Percentiles rank a stretch among this genome's conserved stretches.
Evolutionary conservation across 1,284 basidiomycete genomes (phyloP).

Genomic region (Cryptococcus jaspeensis): DNA sequence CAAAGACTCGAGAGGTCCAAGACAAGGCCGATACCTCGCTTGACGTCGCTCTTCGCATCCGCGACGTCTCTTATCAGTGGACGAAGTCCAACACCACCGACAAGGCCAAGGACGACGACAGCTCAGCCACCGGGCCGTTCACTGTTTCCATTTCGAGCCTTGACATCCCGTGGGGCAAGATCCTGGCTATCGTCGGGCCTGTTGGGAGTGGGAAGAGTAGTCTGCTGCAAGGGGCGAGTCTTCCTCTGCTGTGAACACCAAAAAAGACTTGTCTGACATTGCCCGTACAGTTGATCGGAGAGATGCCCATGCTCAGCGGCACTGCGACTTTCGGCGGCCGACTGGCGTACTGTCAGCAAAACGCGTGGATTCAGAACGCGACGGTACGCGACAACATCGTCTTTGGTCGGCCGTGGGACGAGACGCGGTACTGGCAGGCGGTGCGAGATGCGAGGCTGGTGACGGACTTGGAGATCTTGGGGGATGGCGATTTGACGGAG

Average conservation of each 20-base stretch:
- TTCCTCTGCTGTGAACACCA: too few species aligned
- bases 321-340: conserved; percentile 64
- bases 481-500: conserved; percentile 70
- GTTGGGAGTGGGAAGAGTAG: conserved; percentile 63
- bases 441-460: conserved; percentile 64
- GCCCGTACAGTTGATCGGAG: conserved; percentile 57
- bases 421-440: conserved; percentile 65
- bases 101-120: not conserved
- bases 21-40: conserved; percentile 55
- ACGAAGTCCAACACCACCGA: too few species aligned
- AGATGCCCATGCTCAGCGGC: conserved; percentile 64
- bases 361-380: conserved; percentile 82
- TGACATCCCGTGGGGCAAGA: conserved; percentile 59
- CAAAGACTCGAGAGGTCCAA: conserved; percentile 57
- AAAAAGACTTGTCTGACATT: not conserved
- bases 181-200: conserved; percentile 66
- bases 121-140: conserved; percentile 51
- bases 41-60: conserved; percentile 57
- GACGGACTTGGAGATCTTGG: conserved; percentile 67
- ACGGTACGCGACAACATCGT: conserved; percentile 60
- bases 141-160: conserved; percentile 59
- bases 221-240: conserved; percentile 61
- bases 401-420: conserved; percentile 68
- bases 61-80: conserved; percentile 59
- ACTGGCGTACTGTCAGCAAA: conserved; percentile 70